Evolutionary conservation across 495 filamentous ascomycete genomes (phyloP), one percentile per base, ranked within the genome.

Genomic region (Penicillium taxi): DNA sequence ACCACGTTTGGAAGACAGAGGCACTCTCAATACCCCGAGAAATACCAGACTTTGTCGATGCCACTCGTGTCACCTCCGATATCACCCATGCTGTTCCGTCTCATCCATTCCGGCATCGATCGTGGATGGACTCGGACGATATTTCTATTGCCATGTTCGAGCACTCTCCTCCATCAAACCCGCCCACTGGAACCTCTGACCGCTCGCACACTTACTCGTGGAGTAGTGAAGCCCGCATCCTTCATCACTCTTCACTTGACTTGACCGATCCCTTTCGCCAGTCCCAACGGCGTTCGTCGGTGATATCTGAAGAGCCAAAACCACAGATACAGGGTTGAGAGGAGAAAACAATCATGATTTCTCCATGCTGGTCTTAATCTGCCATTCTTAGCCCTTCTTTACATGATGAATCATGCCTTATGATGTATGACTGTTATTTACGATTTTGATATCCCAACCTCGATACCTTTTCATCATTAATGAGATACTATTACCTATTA

Each of bases 91-190:
- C 64, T 5, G 34, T 55, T 3, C 49, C 63, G 23, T 28, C 50
- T 52, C 3, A 41, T 42, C 14, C 18, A 34, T 14, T 39, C 44
- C 7, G 50, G 40, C 2, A 53, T 1, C 59, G 56, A 12, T 49
- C 53, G 12, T 59, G 52, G 41, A 61, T 66, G 60, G 59, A 68
- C 29, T 35, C 48, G 4, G 64, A 65, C 16, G 63, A 58, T 32
- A 44, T 70, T 39, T 66, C 58, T 6, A 64, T 67, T 34, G 66
- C 64, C 38, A 63, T 68, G 55, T 68, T 68, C 40, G 63, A 68
- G 35, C 64, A 68, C 34, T 50, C 49, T 1, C 42, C 45, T 0
- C 26, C 42, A 0, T 30, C 29, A 0, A 47, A 54, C 12, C 35
- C 32, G 9, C 52, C 47, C 21, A 51, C 41, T 3, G 52, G 45